Evolutionary conservation across 2,329 filamentous ascomycete genomes (phyloP), one percentile per base, ranked within the genome.

Genomic region (Epichloe gansuensis): DNA sequence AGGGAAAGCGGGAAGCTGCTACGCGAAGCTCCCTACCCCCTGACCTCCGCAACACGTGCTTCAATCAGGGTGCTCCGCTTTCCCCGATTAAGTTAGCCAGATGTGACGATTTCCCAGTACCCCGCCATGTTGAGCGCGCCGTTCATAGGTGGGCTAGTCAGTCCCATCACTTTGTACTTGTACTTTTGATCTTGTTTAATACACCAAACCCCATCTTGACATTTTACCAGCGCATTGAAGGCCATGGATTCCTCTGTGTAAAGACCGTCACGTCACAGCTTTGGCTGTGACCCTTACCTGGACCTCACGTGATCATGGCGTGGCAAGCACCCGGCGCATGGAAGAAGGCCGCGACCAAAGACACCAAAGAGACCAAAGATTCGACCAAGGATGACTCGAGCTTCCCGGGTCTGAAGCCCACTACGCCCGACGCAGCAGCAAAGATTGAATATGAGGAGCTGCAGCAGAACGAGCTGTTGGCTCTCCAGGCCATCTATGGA

Each of bases 401-500:
- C 61, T 77, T 77, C 59, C 74, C 77, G 54, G 76, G 74, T 56
- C 72, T 78, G 58, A 71, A 70, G 59, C 67, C 71, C 58, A 62
- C 66, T 54, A 69, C 69, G 59, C 65, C 70, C 55, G 66, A 72
- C 54, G 60, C 69, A 47, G 63, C 65, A 44, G 63, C 69, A 49
- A 78, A 72, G 59, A 77, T 77, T 15, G 73, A 90, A 63, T 95
- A 96, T 71, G 81, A 83, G 58, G 86, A 94, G 69, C 82, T 87
- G 37, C 93, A 97, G 70, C 77, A 86, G 62, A 87, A 95, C 65
- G 93, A 97, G 71, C 76, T 95, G 53, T 80, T 93, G 65, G 91
- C 83, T 45, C 75, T 97, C 54, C 78, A 86, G 62, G 87, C 91
- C 43, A 94, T 97, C 48, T 97, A 93, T 64, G 85, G 84, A 59